Conservation (phyloP, 208 protist species). For the Strigomonas galati region DNA sequence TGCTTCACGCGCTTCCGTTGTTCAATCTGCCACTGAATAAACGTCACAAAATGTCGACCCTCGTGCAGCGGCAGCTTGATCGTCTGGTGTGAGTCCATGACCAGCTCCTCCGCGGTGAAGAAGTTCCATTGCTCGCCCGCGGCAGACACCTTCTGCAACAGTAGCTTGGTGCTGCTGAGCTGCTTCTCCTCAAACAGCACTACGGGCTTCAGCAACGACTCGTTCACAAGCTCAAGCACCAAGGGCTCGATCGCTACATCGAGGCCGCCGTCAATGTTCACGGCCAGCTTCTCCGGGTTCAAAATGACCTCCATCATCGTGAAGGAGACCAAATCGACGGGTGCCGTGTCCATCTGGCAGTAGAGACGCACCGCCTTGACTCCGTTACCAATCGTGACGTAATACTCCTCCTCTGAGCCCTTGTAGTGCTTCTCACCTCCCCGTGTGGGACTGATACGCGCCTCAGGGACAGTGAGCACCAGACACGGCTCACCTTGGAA, state of each 20-base stretch:
- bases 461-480: conserved; percentile 44
- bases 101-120: conserved; percentile 15
- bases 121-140: conserved; percentile 16
- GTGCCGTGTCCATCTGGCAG: conserved; percentile 25
- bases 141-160: conserved; percentile 5
- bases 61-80: conserved; percentile 7
- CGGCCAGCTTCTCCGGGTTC: conserved; percentile 27
- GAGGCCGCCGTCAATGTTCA: conserved; percentile 34
- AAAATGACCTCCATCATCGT: conserved; percentile 33
- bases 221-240: conserved; percentile 45
- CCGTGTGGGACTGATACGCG: conserved; percentile 18
- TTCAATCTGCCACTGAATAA: background rate
- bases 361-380: conserved; percentile 36
- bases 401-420: conserved; percentile 23
- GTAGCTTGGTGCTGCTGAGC: background rate
- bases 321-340: conserved; percentile 41
- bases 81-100: conserved; percentile 3
- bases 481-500: conserved; percentile 38
- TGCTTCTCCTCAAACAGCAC: conserved; percentile 8
- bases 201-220: conserved; percentile 39
- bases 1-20: background rate
- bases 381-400: conserved; percentile 32
- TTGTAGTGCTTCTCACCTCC: conserved; percentile 13
- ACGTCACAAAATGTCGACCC: conserved; percentile 15
- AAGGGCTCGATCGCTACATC: conserved; percentile 48